phyloP scores from a whole-genome alignment of 768 basidiomycete genomes.

The Russula dissimulans region DNA sequence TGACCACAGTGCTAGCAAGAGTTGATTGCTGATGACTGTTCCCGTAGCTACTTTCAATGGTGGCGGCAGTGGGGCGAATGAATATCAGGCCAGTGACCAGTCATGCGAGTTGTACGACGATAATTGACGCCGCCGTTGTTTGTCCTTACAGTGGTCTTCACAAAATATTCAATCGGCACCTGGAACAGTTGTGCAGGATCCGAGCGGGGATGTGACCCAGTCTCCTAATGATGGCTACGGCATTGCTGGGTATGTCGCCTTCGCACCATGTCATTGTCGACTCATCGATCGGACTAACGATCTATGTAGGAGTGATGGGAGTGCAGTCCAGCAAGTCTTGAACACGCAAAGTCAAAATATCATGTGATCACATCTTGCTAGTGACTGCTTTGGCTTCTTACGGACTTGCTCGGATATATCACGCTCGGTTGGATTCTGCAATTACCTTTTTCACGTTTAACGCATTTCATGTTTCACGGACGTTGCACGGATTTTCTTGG shows the following conservation, averaged over 20 bases:
- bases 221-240: constrained; percentile 20
- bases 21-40: neutral
- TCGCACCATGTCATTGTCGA: neutral
- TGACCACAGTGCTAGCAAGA: neutral
- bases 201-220: neutral
- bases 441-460: neutral
- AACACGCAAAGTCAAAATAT: neutral
- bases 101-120: neutral
- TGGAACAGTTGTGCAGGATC: constrained; percentile 13
- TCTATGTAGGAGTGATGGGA: neutral
- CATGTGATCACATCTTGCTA: neutral
- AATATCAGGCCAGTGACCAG: constrained; percentile 14
- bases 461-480: neutral
- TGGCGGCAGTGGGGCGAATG: constrained; percentile 7
- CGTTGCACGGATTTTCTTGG: neutral
- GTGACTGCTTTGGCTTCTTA: neutral
- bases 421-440: neutral
- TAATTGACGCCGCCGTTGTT: neutral
- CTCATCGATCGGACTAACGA: neutral
- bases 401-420: neutral
- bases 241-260: constrained; percentile 10
- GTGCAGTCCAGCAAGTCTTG: neutral
- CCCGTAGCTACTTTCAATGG: neutral
- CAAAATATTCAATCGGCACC: neutral
- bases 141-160: constrained; percentile 11